Base-by-base conservation (phyloP, 164 flowering plant genomes). In the Berberis thunbergii region DNA sequence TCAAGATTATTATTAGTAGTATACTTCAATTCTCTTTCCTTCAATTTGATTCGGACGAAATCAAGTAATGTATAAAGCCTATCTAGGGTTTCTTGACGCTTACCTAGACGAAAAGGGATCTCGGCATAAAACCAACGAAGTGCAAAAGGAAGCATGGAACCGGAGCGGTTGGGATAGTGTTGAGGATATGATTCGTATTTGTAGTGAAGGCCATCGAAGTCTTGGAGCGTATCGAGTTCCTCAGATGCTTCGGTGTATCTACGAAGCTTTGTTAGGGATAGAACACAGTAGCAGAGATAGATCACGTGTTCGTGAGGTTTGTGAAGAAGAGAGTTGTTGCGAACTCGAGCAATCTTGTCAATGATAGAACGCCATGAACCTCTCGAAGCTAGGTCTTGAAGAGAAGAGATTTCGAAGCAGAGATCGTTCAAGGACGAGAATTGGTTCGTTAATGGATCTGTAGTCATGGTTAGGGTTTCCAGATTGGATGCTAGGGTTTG, bases 81-180 rank as follows among this genome's bases (percentile, higher is more conserved):
- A 70, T 95, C 99, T 7, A 95, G 67, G 40, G 91, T 74, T 60
- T 82, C 84, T 43, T 73, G 76, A 4, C 83, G 78, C 45, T 80
- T 67, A 6, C 83, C 86, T 5, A 85, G 60, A 10, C 79, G 71
- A 8, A 74, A 61, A 26, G 26, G 26, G 26, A 26, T 26, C 26
- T 26, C 26, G 26, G 26, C 26, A 26, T 26, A 26, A 26, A 26
- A 26, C 26, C 26, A 26, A 26, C 26, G 26, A 26, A 26, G 26
- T 26, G 26, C 26, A 74, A 95, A 95, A 10, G 97, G 99, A 42
- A 89, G 78, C 88, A 95, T 84, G 8, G 97, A 89, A 2, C 97
- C 99, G 49, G 65, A 10, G 9, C 76, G 76, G 55, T 70, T 68
- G 0, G 81, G 88, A 77, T 91, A 89, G 6, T 70, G 63, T 1